A percentile compares a stretch with the other conserved stretches of the same genome.
Conservation (phyloP, 2,329 filamentous ascomycete genomes). For the Atkinsonella hypoxylon region DNA sequence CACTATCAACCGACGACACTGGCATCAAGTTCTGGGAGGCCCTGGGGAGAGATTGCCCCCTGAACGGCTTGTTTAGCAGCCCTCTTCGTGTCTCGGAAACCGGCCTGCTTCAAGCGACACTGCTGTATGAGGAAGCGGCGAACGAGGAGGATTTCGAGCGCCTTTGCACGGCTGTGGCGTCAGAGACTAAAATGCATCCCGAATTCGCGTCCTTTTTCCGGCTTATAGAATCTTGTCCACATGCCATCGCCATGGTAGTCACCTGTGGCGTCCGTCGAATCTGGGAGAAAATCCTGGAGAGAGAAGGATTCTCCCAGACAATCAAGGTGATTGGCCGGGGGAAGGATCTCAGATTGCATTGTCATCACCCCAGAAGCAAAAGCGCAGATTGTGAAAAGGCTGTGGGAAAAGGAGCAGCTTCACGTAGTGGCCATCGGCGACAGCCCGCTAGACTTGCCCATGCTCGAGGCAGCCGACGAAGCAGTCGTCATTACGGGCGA, state of each 20-base stretch:
- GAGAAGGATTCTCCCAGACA: slow-evolving; percentile 23
- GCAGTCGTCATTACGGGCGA: slow-evolving; percentile 45
- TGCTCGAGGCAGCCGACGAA: slow-evolving; percentile 40
- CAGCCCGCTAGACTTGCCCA: slow-evolving; percentile 43
- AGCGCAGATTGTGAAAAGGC: slow-evolving; percentile 28
- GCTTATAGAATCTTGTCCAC: slow-evolving; percentile 14
- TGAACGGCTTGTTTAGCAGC: slow-evolving; percentile 35
- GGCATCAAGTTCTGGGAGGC: slow-evolving; percentile 37
- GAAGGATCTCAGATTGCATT: slow-evolving; percentile 31
- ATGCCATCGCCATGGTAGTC: slow-evolving; percentile 36
- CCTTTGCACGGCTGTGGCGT: slow-evolving; percentile 33
- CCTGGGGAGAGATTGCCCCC: slow-evolving; percentile 9
- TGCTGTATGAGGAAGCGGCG: slow-evolving; percentile 37
- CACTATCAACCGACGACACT: slow-evolving; percentile 37
- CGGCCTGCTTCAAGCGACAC: slow-evolving; percentile 40
- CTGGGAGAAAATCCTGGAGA: slow-evolving; percentile 42
- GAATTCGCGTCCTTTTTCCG: slow-evolving; percentile 35
- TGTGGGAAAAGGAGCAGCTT: slow-evolving; percentile 24
- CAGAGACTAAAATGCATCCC: slow-evolving; percentile 27
- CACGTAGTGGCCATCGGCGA: slow-evolving; percentile 51
- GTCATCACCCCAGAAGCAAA: slow-evolving; percentile 42
- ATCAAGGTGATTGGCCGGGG: slow-evolving; percentile 41
- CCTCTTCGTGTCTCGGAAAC: slow-evolving; percentile 36
- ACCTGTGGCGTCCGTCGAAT: slow-evolving; percentile 41
- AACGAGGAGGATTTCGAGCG: slow-evolving; percentile 27